These are phyloP conservation scores for Sporobolomyces roseus DNA, from an alignment of 768 basidiomycete genomes.

Conservation along the genomic window DNA sequence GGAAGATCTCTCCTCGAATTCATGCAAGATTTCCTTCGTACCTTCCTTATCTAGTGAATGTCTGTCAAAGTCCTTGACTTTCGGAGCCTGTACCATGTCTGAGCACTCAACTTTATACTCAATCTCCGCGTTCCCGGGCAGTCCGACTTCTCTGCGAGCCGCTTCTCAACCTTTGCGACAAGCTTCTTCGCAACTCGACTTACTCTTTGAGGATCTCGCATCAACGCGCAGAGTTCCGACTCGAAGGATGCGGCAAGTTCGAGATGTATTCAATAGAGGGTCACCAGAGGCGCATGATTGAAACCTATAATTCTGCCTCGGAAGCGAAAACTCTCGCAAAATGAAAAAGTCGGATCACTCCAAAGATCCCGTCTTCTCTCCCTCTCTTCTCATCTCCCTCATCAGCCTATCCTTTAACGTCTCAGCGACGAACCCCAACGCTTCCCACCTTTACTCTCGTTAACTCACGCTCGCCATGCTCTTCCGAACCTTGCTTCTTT, in stretches of 20 bases:
- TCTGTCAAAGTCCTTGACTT: too few species aligned
- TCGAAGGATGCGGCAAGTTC: background rate
- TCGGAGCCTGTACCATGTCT: background rate
- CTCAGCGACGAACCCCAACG: too few species aligned
- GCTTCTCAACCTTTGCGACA: too few species aligned
- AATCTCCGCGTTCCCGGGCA: background rate
- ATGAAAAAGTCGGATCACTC: background rate
- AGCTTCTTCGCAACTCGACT: background rate
- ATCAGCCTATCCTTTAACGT: background rate
- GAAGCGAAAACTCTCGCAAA: too few species aligned
- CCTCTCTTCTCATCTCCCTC: background rate
- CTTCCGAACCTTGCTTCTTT: background rate
- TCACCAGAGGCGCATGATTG: background rate
- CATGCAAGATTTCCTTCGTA: too few species aligned
- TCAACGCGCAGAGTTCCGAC: background rate
- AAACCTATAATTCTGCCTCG: background rate
- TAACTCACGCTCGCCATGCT: slow-evolving; percentile 1
- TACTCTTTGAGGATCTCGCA: background rate
- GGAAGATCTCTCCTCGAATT: too few species aligned
- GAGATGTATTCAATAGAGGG: background rate
- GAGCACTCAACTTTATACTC: slow-evolving; percentile 1
- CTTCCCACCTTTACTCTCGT: background rate
- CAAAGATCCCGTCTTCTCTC: background rate
- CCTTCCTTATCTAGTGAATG: background rate
- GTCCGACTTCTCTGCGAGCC: background rate